Base-by-base conservation (phyloP, 1,139 yeast species). In the Hyphopichia buzzinii region DNA sequence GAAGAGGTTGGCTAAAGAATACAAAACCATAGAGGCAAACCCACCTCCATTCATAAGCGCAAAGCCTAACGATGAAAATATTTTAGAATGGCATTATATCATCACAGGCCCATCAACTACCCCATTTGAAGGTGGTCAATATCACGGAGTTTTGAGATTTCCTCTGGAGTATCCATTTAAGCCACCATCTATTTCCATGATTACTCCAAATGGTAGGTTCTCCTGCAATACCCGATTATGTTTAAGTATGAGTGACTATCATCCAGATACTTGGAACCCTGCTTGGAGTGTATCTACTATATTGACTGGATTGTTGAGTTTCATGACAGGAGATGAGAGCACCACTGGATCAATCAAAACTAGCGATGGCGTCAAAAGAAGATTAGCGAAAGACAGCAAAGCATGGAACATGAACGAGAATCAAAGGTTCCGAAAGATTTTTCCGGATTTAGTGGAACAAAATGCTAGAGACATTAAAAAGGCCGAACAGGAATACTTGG, bases 191-290 rank as follows among this genome's bases (percentile, higher is more conserved):
- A 90, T 90, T 40, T 74, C 86, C 36, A 89, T 90, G 90, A 67
- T 81, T 37, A 90, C 97, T 0, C 97, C 97, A 3, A 84, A 80
- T 44, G 94, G 89, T 4, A 68, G 95, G 31, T 86, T 90, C 57
- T 77, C 81, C 44, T 77, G 88, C 36, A 84, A 85, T 54, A 78
- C 88, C 6, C 68, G 96, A 32, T 71, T 90, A 32, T 90, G 97
- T 62, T 67, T 90, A 34, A 81, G 89, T 29, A 89, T 90, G 81
- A 82, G 92, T 50, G 97, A 90, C 46, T 89, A 80, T 59, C 97
- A 90, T 50, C 97, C 96, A 7, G 92, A 87, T 56, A 68, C 85
- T 1, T 89, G 97, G 97, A 88, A 89, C 57, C 96, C 97, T 1
- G 88, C 95, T 4, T 89, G 97, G 97, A 81, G 88, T 38, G 96